These are phyloP conservation scores for Rhypophila decipiens DNA, from an alignment of 495 filamentous ascomycete genomes.

Conservation along the genomic window DNA sequence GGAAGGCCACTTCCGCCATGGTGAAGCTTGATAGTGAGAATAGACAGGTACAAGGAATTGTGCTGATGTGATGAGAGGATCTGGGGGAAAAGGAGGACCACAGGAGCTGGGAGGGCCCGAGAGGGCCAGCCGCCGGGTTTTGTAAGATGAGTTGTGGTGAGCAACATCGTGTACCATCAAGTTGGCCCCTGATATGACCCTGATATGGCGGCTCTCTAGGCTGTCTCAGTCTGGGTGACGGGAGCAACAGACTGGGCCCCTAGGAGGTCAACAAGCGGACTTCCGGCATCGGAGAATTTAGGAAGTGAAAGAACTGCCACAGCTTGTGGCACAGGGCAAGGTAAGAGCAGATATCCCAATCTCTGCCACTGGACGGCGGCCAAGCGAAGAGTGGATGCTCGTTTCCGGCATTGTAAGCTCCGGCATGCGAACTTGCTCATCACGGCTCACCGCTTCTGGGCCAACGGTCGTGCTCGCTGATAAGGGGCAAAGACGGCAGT, in stretches of 20 bases:
- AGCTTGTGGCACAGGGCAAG: constrained; percentile 13
- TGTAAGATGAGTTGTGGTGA: constrained; percentile 1
- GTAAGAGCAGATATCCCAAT: constrained; percentile 9
- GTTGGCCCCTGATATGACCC: constrained; percentile 14
- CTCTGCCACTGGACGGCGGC: constrained; percentile 7
- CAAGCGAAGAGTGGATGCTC: constrained; percentile 5
- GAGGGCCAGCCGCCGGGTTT: not conserved
- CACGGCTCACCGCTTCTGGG: constrained; percentile 13
- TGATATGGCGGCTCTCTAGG: constrained; percentile 7
- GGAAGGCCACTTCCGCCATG: constrained; percentile 19
- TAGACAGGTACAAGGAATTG: not conserved
- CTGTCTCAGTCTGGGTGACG: constrained; percentile 11
- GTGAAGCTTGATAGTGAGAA: not conserved
- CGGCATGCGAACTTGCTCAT: constrained; percentile 11
- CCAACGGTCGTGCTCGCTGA: constrained; percentile 10
- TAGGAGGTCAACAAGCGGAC: constrained; percentile 16
- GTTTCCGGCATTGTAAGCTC: constrained; percentile 18
- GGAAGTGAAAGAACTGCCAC: constrained; percentile 11
- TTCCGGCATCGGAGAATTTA: constrained; percentile 18
- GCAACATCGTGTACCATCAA: constrained; percentile 2
- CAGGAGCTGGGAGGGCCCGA: not conserved
- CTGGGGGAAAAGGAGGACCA: not conserved
- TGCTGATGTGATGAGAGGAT: not conserved
- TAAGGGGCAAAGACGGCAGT: constrained; percentile 5
- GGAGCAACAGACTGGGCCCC: constrained; percentile 7